Base-by-base conservation (phyloP, 768 basidiomycete species). In the Goffeauzyma gilvescens region DNA sequence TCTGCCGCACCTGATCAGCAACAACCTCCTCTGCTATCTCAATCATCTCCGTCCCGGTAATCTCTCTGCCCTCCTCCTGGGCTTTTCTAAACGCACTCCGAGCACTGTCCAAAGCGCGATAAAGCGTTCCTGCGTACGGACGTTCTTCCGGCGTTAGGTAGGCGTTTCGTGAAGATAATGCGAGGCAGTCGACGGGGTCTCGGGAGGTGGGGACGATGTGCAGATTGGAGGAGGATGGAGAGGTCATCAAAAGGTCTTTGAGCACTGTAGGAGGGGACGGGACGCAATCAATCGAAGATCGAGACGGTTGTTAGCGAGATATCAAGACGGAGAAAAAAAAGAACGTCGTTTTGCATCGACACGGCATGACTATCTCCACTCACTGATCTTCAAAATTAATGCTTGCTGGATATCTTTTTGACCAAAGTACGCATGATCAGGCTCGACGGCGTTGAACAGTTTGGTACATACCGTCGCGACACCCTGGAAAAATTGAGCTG, bases 391-490 rank as follows among this genome's bases (percentile, higher is more conserved):
- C 24, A 96, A 69, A 33, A 98, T 65, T 13, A 95, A 67, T 0
- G 81, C 85, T 60, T 98, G 93, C 58, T 98, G 93, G 41, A 98
- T 93, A 59, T 96, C 90, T 60, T 96, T 96, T 64, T 96, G 89
- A 1, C 93, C 90, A 49, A 98, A 93, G 63, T 96, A 95, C 17
- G 81, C 77, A 50, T 78, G 75, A 33, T 81, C 82, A 5, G 90
- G 90, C 86, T 90, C 74, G 30, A 95, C 73, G 34, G 74, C 75
- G 55, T 95, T 90, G 70, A 98, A 93, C 10, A 96, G 71, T 59
- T 98, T 98, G 1, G 81, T 79, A 44, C 89, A 86, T 41, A 95
- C 75, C 0, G 93, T 96, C 4, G 87, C 81, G 5, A 98, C 89
- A 0, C 90, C 93, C 46, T 83, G 72, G 67, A 98, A 93, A 66